Conservation (phyloP, 2,329 filamentous ascomycete species). For the Sporothrix luriei region DNA sequence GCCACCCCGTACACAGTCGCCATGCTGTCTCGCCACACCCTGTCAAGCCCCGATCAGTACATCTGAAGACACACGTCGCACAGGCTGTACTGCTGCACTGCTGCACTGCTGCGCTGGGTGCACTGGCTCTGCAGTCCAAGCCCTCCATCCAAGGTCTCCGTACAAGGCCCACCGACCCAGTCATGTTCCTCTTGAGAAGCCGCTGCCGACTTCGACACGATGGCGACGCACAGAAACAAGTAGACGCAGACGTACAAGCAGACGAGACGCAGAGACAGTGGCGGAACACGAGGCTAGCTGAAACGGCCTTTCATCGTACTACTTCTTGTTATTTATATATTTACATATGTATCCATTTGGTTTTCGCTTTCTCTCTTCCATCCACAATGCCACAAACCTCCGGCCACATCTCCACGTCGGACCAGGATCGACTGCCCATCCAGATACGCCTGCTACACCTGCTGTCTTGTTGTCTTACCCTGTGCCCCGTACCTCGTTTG, state of each 20-base stretch:
- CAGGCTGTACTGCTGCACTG: too few relatives aligned
- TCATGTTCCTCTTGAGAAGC: background rate
- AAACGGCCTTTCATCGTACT: background rate
- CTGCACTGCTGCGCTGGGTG: too few relatives aligned
- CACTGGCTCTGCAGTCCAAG: background rate
- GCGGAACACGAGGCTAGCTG: slow-evolving; percentile 11
- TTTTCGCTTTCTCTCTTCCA: background rate
- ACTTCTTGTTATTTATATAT: background rate
- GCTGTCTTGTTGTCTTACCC: background rate
- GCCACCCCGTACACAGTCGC: background rate
- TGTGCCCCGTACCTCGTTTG: slow-evolving; percentile 20
- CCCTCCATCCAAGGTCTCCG: too few relatives aligned
- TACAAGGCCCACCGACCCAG: slow-evolving; percentile 2
- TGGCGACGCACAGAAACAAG: slow-evolving; percentile 15
- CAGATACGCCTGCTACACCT: too few relatives aligned
- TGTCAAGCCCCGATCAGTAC: slow-evolving; percentile 29
- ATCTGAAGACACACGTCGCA: slow-evolving; percentile 21
- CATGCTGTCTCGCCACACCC: slow-evolving; percentile 24
- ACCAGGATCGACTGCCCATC: background rate
- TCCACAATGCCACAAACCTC: background rate
- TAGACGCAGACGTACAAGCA: background rate
- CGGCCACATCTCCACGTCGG: background rate
- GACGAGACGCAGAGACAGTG: background rate
- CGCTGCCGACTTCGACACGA: background rate
- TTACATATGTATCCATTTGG: too few relatives aligned